Evolutionary conservation across 2,329 filamentous ascomycete genomes (phyloP).

Genomic region (Bipolaris bicolor): DNA sequence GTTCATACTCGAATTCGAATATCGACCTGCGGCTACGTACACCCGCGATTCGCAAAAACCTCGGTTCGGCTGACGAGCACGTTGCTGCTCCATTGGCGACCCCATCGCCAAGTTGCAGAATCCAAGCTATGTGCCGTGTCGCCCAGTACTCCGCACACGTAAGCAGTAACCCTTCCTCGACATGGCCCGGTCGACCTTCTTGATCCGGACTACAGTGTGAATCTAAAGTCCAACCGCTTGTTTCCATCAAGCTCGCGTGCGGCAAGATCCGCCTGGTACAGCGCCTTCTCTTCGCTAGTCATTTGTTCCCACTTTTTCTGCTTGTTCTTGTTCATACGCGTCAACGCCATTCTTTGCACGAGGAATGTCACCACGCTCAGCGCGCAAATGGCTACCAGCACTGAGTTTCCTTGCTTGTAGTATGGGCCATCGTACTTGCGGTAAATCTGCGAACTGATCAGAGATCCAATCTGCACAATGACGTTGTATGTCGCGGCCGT

Average conservation of each 20-base stretch:
- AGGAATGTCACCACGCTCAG: slow-evolving; percentile 57
- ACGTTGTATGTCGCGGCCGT: slow-evolving; percentile 69
- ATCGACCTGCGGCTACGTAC: neutral
- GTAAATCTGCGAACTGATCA: slow-evolving; percentile 56
- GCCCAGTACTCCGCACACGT: neutral
- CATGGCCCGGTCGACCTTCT: slow-evolving; percentile 1
- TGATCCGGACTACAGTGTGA: slow-evolving; percentile 28
- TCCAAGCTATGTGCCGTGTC: neutral
- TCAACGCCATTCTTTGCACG: slow-evolving; percentile 55
- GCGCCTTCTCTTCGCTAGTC: slow-evolving; percentile 55
- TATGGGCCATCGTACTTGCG: slow-evolving; percentile 60
- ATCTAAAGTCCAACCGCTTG: slow-evolving; percentile 50
- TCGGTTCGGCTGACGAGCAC: neutral
- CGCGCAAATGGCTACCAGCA: slow-evolving; percentile 57
- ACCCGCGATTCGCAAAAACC: neutral
- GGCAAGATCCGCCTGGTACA: slow-evolving; percentile 54
- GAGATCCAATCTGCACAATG: slow-evolving; percentile 49
- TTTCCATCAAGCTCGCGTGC: slow-evolving; percentile 45
- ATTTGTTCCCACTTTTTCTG: slow-evolving; percentile 58
- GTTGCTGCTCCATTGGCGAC: neutral
- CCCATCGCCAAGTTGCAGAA: neutral
- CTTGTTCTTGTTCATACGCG: slow-evolving; percentile 40
- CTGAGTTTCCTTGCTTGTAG: slow-evolving; percentile 61
- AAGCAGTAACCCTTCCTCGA: neutral
- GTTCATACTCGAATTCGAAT: neutral